Evolutionary conservation across 164 flowering plant genomes (phyloP).

Genomic region (Sextonia rubra): DNA sequence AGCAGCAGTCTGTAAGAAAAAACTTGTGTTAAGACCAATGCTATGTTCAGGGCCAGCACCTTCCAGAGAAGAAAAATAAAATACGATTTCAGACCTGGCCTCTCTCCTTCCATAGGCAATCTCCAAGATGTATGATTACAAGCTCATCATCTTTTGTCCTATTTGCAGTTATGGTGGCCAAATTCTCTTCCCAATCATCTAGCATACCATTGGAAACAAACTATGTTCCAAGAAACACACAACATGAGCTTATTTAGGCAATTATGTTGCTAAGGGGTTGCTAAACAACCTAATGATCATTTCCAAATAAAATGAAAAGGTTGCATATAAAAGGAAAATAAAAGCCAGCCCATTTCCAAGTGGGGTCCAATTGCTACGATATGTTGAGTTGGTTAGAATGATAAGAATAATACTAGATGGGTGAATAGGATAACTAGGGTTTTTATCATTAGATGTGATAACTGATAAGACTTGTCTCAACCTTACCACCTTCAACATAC

Average conservation of each 20-base stretch:
- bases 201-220: conserved; percentile 55
- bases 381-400: too few species aligned
- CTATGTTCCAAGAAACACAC: conserved; percentile 25
- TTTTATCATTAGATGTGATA: too few species aligned
- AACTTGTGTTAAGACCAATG: conserved; percentile 14
- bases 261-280: not conserved
- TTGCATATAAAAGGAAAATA: too few species aligned
- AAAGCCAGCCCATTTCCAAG: too few species aligned
- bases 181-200: conserved; percentile 86
- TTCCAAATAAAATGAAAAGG: not conserved
- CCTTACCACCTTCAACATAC: too few species aligned
- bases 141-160: conserved; percentile 89
- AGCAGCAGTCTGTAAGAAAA: conserved; percentile 54
- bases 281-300: not conserved
- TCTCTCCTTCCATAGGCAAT: conserved; percentile 83
- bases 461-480: too few species aligned
- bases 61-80: not conserved
- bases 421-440: too few species aligned
- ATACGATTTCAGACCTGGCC: conserved; percentile 48
- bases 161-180: conserved; percentile 83
- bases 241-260: conserved; percentile 6
- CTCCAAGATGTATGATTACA: conserved; percentile 87
- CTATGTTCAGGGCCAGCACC: conserved; percentile 3
- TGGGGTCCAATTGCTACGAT: too few species aligned
- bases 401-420: too few species aligned